These are phyloP conservation scores for Tilletia setariae DNA, from an alignment of 1,284 basidiomycete genomes.

Conservation along the genomic window DNA sequence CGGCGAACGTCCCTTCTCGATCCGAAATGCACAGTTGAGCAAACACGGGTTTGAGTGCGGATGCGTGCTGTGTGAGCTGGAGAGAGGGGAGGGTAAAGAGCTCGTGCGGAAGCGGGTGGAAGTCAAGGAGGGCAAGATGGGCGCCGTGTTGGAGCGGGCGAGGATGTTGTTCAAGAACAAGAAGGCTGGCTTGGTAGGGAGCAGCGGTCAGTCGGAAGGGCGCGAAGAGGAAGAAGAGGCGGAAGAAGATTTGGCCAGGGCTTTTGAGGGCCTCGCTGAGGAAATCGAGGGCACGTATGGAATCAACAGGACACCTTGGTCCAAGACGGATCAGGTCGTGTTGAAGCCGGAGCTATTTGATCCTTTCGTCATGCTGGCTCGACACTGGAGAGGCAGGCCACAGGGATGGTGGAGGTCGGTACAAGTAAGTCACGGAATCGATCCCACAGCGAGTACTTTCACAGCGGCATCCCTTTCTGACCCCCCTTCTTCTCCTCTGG, in stretches of 20 bases:
- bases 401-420: not conserved
- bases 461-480: no score
- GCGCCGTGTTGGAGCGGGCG: conserved; percentile 43
- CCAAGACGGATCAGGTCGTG: not conserved
- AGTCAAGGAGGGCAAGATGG: conserved; percentile 34
- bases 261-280: conserved; percentile 31
- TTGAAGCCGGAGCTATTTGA: conserved; percentile 11
- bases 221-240: conserved; percentile 21
- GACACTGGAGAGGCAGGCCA: not conserved
- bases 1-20: conserved; percentile 43
- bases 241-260: conserved; percentile 36
- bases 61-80: conserved; percentile 43
- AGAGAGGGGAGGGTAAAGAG: conserved; percentile 39
- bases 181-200: conserved; percentile 15
- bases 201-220: not conserved
- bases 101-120: conserved; percentile 26
- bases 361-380: not conserved
- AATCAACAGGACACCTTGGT: not conserved
- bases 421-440: conserved; percentile 8
- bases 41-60: conserved; percentile 50
- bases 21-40: conserved; percentile 39
- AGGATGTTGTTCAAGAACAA: conserved; percentile 37
- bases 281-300: conserved; percentile 32
- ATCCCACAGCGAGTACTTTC: no score
- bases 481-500: no score